These are phyloP conservation scores for Chlorophyllum brunneum DNA, from an alignment of 768 basidiomycete genomes.

Conservation along the genomic window DNA sequence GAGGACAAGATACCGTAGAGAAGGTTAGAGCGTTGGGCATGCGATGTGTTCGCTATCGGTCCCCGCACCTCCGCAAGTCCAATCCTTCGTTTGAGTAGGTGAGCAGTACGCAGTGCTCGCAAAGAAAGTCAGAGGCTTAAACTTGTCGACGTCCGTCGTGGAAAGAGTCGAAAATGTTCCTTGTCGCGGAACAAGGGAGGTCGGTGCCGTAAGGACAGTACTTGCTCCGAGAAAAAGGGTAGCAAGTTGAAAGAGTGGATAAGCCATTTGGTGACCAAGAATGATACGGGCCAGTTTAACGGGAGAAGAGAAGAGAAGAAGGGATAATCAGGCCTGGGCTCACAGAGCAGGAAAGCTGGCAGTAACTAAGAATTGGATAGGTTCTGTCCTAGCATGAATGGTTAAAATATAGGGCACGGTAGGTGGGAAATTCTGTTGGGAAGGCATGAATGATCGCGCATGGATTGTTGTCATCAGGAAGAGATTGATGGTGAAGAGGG, in stretches of 20 bases:
- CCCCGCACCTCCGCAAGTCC: slow-evolving; percentile 43
- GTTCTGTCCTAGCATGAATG: too few species aligned
- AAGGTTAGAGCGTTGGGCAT: neutral
- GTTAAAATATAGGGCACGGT: too few species aligned
- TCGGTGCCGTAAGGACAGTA: slow-evolving; percentile 19
- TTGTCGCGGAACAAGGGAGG: slow-evolving; percentile 15
- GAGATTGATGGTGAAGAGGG: too few species aligned
- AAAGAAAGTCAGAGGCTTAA: slow-evolving; percentile 43
- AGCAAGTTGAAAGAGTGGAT: neutral
- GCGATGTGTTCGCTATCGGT: slow-evolving; percentile 26
- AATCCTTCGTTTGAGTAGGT: slow-evolving; percentile 36
- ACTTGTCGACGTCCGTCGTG: slow-evolving; percentile 34
- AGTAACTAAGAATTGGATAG: too few species aligned
- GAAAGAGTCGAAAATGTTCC: slow-evolving; percentile 30
- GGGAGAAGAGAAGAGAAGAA: neutral
- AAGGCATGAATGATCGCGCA: too few species aligned
- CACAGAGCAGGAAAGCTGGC: neutral
- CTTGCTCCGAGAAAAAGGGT: slow-evolving; percentile 8
- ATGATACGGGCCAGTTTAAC: neutral
- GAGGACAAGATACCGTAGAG: neutral
- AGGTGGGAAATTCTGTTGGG: too few species aligned
- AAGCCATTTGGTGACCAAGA: slow-evolving; percentile 3
- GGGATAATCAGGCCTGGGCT: neutral
- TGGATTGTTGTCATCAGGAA: too few species aligned
- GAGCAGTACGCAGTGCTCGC: slow-evolving; percentile 47